A percentile compares a stretch with the other conserved stretches of the same genome.
These are phyloP conservation scores for Rhododendron mucronatum DNA, from an alignment of 148 eudicot species.

Conservation along the genomic window DNA sequence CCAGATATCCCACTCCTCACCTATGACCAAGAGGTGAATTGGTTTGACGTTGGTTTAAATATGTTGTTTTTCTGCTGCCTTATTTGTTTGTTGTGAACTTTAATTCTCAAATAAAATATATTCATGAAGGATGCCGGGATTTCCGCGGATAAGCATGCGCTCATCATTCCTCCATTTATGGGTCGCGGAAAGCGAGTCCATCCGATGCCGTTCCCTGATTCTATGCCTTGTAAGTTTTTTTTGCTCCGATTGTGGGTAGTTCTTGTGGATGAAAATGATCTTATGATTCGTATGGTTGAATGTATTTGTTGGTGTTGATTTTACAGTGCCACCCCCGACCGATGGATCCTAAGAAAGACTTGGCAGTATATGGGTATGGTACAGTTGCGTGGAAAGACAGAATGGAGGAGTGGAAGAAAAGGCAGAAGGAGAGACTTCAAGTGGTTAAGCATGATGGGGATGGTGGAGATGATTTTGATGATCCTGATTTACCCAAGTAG, in stretches of 20 bases:
- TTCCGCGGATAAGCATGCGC: conserved; percentile 72
- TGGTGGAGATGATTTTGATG: conserved; percentile 41
- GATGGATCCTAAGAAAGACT: conserved; percentile 77
- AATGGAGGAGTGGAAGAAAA: conserved; percentile 75
- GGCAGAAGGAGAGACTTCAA: conserved; percentile 59
- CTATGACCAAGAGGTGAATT: conserved; percentile 58
- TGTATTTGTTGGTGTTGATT: background rate
- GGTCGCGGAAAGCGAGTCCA: conserved; percentile 57
- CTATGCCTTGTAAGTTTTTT: conserved; percentile 49
- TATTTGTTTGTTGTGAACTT: background rate
- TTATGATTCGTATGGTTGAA: background rate
- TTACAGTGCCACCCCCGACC: conserved; percentile 58
- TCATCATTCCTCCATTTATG: conserved; percentile 64
- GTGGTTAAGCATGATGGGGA: conserved; percentile 61
- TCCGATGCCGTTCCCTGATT: conserved; percentile 48
- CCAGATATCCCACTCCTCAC: conserved; percentile 64
- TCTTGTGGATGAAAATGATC: background rate
- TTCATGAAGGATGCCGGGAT: conserved; percentile 48
- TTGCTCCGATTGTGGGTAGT: background rate
- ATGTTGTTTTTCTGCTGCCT: background rate
- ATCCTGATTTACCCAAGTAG: conserved; percentile 70
- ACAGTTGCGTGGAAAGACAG: conserved; percentile 75
- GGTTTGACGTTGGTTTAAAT: background rate
- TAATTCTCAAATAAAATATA: background rate
- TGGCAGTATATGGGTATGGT: conserved; percentile 73